Evolutionary conservation across 257 asterid genomes (phyloP).

Genomic region (Nicotiana attenuata): DNA sequence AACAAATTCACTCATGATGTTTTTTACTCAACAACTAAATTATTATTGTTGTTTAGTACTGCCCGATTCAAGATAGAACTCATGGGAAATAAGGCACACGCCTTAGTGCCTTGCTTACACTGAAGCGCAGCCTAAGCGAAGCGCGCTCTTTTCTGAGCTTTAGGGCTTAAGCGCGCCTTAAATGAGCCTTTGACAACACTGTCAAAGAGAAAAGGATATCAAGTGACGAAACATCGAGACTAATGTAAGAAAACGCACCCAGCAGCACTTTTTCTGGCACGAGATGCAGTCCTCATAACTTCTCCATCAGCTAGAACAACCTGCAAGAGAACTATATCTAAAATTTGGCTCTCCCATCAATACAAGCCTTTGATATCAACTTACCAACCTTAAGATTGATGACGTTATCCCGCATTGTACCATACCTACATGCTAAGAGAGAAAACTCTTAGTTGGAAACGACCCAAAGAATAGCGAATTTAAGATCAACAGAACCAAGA

Average conservation of each 20-base stretch:
- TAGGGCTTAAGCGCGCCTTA: no score
- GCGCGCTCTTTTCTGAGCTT: no score
- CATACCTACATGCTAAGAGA: conserved; percentile 80
- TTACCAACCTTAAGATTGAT: conserved; percentile 84
- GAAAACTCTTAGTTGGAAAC: conserved; percentile 30
- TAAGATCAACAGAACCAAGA: background rate
- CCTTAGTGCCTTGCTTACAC: no score
- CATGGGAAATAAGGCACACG: no score
- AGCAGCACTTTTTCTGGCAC: conserved; percentile 98
- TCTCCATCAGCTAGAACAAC: conserved; percentile 90
- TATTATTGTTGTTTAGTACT: no score
- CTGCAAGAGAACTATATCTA: conserved; percentile 35
- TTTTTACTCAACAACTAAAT: no score
- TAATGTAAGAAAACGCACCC: conserved; percentile 50
- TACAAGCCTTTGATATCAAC: conserved; percentile 12
- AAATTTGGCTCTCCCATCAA: conserved; percentile 14
- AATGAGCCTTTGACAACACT: no score
- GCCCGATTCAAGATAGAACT: no score
- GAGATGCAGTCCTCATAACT: conserved; percentile 86
- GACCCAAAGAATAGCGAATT: conserved; percentile 5
- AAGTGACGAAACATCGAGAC: conserved; percentile 11
- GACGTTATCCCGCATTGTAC: conserved; percentile 98
- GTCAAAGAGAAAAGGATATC: background rate
- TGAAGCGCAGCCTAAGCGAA: no score
- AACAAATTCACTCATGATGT: no score